Evolutionary conservation across 2,329 filamentous ascomycete species (phyloP).

Genomic region (Penicillium sp.): DNA sequence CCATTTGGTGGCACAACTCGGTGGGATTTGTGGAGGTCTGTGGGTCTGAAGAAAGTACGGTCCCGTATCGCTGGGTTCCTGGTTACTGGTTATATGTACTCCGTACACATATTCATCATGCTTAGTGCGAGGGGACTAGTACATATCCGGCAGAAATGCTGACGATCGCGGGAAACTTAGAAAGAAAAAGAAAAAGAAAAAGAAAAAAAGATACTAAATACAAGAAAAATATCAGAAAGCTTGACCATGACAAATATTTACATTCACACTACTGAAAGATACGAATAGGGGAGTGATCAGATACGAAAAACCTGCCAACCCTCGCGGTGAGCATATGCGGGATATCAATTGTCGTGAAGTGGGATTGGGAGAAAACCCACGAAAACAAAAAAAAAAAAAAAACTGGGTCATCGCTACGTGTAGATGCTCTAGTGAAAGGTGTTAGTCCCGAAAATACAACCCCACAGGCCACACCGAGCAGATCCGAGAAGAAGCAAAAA

Average conservation of each 20-base stretch:
- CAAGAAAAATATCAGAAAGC: background rate
- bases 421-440: constrained; percentile 32
- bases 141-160: background rate
- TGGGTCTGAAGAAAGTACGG: constrained; percentile 2
- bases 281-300: background rate
- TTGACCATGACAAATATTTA: background rate
- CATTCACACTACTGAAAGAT: background rate
- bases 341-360: background rate
- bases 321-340: background rate
- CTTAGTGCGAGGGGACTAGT: background rate
- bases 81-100: background rate
- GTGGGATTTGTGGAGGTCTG: constrained; percentile 5
- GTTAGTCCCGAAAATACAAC: constrained; percentile 12
- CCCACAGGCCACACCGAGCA: background rate
- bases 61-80: background rate
- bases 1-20: constrained; percentile 4
- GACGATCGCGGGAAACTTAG: background rate
- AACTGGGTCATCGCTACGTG: constrained; percentile 23
- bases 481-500: background rate
- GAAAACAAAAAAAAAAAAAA: background rate
- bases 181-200: background rate
- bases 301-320: background rate
- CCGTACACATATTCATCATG: background rate
- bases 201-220: background rate
- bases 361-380: background rate